Evolutionary conservation across 257 asterid genomes (phyloP).

Genomic region (Voacanga thouarsii): DNA sequence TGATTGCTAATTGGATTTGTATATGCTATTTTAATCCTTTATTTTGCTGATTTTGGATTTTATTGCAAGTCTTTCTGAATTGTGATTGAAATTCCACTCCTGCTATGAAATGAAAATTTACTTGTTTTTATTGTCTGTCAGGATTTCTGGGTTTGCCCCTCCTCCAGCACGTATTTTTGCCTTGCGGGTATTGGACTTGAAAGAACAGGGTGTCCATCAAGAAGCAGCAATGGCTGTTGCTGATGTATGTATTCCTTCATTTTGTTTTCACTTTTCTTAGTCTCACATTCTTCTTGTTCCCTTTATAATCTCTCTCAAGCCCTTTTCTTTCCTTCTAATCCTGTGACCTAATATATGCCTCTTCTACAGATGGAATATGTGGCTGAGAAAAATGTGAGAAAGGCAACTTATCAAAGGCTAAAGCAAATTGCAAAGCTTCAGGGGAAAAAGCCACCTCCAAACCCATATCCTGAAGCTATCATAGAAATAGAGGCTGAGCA

Average conservation of each 20-base stretch:
- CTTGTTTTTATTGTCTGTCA: constrained; percentile 15
- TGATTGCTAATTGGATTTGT: too few species aligned
- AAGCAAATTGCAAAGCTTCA: constrained; percentile 64
- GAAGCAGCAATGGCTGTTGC: constrained; percentile 65
- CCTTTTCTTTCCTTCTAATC: not conserved
- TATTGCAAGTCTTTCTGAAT: not conserved
- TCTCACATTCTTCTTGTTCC: not conserved
- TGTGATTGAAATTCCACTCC: not conserved
- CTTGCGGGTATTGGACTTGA: constrained; percentile 76
- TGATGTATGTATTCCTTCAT: constrained; percentile 46
- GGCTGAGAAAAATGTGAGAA: constrained; percentile 52
- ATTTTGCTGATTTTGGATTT: not conserved
- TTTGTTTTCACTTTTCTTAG: not conserved
- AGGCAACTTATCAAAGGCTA: constrained; percentile 64
- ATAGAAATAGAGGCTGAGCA: constrained; percentile 84
- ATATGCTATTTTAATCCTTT: too few species aligned
- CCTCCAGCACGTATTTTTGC: constrained; percentile 68
- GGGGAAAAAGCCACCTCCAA: constrained; percentile 74
- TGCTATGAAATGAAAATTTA: not conserved
- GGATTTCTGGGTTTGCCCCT: constrained; percentile 67
- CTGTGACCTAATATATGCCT: not conserved
- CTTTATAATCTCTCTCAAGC: not conserved
- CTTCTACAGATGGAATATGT: constrained; percentile 66
- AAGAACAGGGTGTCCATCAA: constrained; percentile 66
- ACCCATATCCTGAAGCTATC: constrained; percentile 71